Evolutionary conservation across 441 rosid genomes (phyloP).

Genomic region (Erysimum pusillum): DNA sequence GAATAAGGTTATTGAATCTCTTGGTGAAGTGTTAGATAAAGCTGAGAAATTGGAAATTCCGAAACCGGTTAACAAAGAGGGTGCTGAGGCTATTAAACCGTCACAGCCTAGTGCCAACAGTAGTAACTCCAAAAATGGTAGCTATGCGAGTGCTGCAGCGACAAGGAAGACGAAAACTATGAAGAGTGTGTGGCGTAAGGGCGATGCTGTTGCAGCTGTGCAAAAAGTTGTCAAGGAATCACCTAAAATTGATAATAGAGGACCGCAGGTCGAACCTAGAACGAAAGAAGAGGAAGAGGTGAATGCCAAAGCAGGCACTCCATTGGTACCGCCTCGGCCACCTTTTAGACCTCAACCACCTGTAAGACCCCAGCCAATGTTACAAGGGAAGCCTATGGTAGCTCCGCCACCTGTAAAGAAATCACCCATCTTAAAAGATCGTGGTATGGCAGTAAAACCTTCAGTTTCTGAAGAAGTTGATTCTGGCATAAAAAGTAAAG

Average conservation of each 20-base stretch:
- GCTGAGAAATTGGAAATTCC: constrained; percentile 82
- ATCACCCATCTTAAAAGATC: constrained; percentile 80
- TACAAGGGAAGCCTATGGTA: constrained; percentile 77
- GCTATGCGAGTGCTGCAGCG: constrained; percentile 43
- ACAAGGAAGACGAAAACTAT: constrained; percentile 64
- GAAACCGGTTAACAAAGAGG: constrained; percentile 50
- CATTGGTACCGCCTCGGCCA: constrained; percentile 59
- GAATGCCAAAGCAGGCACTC: constrained; percentile 50
- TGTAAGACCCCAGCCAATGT: constrained; percentile 69
- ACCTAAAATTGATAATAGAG: constrained; percentile 53
- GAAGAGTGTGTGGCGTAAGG: constrained; percentile 98
- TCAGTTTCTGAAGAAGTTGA: constrained; percentile 51
- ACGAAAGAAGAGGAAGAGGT: constrained; percentile 45
- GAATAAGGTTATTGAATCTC: constrained; percentile 81
- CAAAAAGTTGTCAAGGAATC: constrained; percentile 69
- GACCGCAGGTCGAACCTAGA: constrained; percentile 46
- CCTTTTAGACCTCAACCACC: constrained; percentile 71
- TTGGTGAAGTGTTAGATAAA: constrained; percentile 89
- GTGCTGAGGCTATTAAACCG: constrained; percentile 48
- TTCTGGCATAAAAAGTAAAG: constrained; percentile 54
- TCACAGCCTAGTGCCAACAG: constrained; percentile 45
- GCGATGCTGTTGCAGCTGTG: constrained; percentile 73
- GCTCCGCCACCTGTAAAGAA: constrained; percentile 66
- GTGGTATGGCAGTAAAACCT: constrained; percentile 68
- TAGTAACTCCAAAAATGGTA: constrained; percentile 48